Evolutionary conservation across 352 stramenopile genomes (phyloP), one percentile per base, ranked within the genome.

Genomic region (Pythium periplocum): DNA sequence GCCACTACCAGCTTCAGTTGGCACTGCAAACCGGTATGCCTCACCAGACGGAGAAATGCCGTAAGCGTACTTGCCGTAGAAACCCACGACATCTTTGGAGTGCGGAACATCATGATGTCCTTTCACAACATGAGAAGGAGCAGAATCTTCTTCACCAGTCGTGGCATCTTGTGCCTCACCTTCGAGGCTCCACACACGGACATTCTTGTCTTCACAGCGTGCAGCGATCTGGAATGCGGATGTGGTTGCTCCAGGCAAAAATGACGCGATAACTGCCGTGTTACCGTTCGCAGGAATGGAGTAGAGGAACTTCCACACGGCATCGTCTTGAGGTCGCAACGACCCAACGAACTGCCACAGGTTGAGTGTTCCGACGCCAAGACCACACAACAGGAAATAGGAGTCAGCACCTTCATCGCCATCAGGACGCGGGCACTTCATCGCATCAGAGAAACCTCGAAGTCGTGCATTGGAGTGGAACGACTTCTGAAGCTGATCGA

Each of bases 401-500:
- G 76, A 45, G 31, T 51, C 26, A 45, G 44, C 36, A 44, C 11
- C 31, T 53, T 12, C 44, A 26, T 26, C 17, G 9, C 48, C 56
- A 10, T 33, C 9, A 10, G 61, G 52, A 11, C 55, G 30, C 36
- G 68, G 42, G 51, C 75, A 86, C n/a, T 71, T 75, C 1, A 70
- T 78, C 26, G 74, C 80, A 51, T 90, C 81, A 4, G 83, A 70
- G 69, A 93, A 93, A 0, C 83, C 83, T 33, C 81, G 71, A 49
- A 90, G 59, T 61, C 65, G 86, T 41, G 4, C 43, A 44, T 85
- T 83, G 1, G 57, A 67, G 50, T 81, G 49, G 43, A 91, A 94
- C 10, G 83, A 71, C 45, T 92, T 92, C 26, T 89, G 76, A 37
- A 90, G 73, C 54, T 93, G 78, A 55, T 91, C 71, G 51, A 86